phyloP scores from a whole-genome alignment of 345 rosid genomes.

The Acer negundo region DNA sequence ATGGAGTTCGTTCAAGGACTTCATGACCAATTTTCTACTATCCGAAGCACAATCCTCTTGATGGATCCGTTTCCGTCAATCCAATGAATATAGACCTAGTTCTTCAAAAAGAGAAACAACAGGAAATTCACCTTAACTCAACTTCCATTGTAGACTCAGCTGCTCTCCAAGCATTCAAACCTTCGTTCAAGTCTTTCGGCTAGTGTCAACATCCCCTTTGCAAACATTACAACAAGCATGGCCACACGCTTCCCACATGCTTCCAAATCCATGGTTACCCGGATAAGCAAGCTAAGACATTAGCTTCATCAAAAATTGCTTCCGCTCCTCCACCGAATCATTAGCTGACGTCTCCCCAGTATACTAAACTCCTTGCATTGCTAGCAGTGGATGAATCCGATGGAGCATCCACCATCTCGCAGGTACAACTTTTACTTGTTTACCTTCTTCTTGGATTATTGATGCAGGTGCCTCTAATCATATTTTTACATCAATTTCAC shows the following conservation, averaged over 20 bases:
- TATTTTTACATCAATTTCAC: neutral
- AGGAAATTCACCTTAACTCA: too few relatives aligned
- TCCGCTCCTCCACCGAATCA: neutral
- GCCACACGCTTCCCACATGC: neutral
- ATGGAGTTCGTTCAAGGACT: too few relatives aligned
- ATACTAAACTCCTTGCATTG: neutral
- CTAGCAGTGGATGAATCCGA: neutral
- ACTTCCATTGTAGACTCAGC: too few relatives aligned
- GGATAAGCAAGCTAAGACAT: neutral
- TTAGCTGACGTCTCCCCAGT: neutral
- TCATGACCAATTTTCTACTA: too few relatives aligned
- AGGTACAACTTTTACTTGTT: neutral
- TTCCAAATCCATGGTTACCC: neutral
- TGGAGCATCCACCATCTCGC: neutral
- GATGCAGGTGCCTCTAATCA: neutral
- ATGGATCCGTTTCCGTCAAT: too few relatives aligned
- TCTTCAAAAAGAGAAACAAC: too few relatives aligned
- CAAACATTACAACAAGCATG: neutral
- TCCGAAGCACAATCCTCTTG: too few relatives aligned
- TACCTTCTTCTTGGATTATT: constrained; percentile 1
- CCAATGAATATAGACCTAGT: too few relatives aligned
- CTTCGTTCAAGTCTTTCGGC: too few relatives aligned
- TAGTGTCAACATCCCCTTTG: neutral
- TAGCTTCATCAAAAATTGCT: neutral
- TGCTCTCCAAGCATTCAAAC: too few relatives aligned